These are phyloP conservation scores for Hysterium pulicare DNA, from an alignment of 2,329 filamentous ascomycete genomes.

Conservation along the genomic window DNA sequence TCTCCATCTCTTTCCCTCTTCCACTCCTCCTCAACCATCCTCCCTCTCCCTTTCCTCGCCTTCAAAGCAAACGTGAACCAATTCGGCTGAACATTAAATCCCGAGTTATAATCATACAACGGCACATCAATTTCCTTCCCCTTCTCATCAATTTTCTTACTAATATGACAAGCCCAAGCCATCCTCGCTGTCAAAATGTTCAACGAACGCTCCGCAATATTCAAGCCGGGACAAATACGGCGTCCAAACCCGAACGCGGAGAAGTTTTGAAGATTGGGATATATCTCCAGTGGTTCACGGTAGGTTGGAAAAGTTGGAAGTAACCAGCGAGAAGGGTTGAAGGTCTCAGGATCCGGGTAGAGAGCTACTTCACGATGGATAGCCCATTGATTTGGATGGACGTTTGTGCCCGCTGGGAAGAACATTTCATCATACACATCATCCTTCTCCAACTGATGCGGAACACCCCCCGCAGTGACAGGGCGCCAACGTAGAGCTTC, in stretches of 20 bases:
- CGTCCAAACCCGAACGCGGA: constrained; percentile 14
- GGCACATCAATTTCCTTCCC: constrained; percentile 3
- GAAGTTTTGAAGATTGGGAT: constrained; percentile 11
- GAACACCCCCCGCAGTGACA: constrained; percentile 43
- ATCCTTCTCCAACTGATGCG: constrained; percentile 33
- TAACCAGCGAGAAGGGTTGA: constrained; percentile 58
- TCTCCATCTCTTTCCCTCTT: background rate
- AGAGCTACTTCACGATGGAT: constrained; percentile 55
- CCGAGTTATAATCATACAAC: constrained; percentile 5
- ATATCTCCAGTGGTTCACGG: constrained; percentile 10
- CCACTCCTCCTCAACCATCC: background rate
- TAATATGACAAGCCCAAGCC: constrained; percentile 14
- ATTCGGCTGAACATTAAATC: constrained; percentile 3
- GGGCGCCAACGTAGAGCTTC: constrained; percentile 59
- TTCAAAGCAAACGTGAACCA: constrained; percentile 3
- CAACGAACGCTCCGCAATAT: constrained; percentile 14
- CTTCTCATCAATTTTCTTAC: constrained; percentile 1
- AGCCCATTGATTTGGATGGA: constrained; percentile 22
- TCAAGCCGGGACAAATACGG: constrained; percentile 10
- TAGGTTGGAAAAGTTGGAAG: constrained; percentile 11
- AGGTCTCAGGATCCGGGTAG: constrained; percentile 59
- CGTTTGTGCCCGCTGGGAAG: constrained; percentile 30
- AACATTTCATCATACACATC: constrained; percentile 37
- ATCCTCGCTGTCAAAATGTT: constrained; percentile 9
- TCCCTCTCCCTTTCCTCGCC: constrained; percentile 1